These are phyloP conservation scores for Penicillium griseofulvum DNA, from an alignment of 2,329 filamentous ascomycete genomes.

Conservation along the genomic window DNA sequence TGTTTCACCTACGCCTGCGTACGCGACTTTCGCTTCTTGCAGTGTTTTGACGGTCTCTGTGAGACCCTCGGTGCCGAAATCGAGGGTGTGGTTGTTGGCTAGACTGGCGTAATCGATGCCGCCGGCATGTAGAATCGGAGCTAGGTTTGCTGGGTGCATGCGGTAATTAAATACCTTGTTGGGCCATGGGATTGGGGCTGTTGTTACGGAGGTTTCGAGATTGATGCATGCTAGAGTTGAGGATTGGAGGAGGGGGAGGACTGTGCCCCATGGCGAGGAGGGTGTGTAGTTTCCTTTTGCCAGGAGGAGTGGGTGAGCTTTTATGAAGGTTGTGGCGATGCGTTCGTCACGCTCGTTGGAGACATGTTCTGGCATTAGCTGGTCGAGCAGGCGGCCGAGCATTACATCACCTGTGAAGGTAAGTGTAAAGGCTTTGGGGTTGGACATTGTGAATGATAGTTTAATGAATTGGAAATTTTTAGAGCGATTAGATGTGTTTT, in stretches of 20 bases:
- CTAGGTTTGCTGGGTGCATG: slow-evolving; percentile 41
- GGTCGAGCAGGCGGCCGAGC: slow-evolving; percentile 44
- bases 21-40: slow-evolving; percentile 24
- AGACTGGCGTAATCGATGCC: slow-evolving; percentile 35
- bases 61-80: slow-evolving; percentile 36
- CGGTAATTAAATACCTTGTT: slow-evolving; percentile 43
- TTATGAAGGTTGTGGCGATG: slow-evolving; percentile 18
- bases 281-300: slow-evolving; percentile 5
- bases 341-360: slow-evolving; percentile 25
- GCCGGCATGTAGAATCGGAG: slow-evolving; percentile 29
- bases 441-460: neutral
- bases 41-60: slow-evolving; percentile 35
- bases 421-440: slow-evolving; percentile 25
- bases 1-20: slow-evolving; percentile 34
- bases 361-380: slow-evolving; percentile 38
- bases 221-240: slow-evolving; percentile 41
- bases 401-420: slow-evolving; percentile 42
- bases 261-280: slow-evolving; percentile 36
- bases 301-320: slow-evolving; percentile 21
- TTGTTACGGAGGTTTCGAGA: slow-evolving; percentile 42
- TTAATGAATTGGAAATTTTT: neutral
- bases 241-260: slow-evolving; percentile 31
- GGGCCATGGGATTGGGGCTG: slow-evolving; percentile 33
- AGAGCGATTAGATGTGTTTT: neutral
- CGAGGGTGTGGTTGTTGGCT: slow-evolving; percentile 43